These are phyloP conservation scores for Aspergillus pseudonomiae DNA, from an alignment of 2,329 filamentous ascomycete species.

Conservation along the genomic window DNA sequence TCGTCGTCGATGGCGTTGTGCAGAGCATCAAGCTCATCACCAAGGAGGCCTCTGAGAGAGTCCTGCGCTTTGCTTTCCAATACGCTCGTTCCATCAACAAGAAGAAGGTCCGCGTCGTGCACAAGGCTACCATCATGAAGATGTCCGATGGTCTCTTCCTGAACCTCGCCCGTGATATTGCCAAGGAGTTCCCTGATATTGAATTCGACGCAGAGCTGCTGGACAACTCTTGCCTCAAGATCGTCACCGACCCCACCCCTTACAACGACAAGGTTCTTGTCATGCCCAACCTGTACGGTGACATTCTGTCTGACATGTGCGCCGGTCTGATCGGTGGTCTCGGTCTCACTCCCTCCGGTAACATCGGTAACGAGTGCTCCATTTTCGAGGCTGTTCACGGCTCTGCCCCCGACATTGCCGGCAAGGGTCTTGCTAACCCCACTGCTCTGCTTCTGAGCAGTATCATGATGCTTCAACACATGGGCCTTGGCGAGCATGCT, in stretches of 20 bases:
- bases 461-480: conserved; percentile 99
- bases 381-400: conserved; percentile 99
- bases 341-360: conserved; percentile 93
- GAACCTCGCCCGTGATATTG: conserved; percentile 77
- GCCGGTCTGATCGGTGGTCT: conserved; percentile 97
- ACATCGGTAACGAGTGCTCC: conserved; percentile 98
- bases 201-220: conserved; percentile 98
- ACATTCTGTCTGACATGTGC: conserved; percentile 99
- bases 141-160: conserved; percentile 99
- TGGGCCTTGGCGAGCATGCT: conserved; percentile 85
- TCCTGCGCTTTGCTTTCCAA: conserved; percentile 97
- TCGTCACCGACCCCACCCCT: conserved; percentile 91
- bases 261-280: conserved; percentile 99
- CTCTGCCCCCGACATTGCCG: conserved; percentile 93
- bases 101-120: conserved; percentile 95
- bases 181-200: conserved; percentile 93
- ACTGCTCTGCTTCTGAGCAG: conserved; percentile 92
- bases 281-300: conserved; percentile 96
- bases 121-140: conserved; percentile 99
- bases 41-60: conserved; percentile 88
- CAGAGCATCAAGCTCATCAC: conserved; percentile 99
- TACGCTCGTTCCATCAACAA: conserved; percentile 91
- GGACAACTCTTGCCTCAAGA: conserved; percentile 99
- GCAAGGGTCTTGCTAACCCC: conserved; percentile 94
- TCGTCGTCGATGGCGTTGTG: conserved; percentile 95